A percentile compares a stretch with the other conserved stretches of the same genome.
These are phyloP conservation scores for Wallacemonas sp. DNA, from an alignment of 208 protist species.

Conservation along the genomic window DNA sequence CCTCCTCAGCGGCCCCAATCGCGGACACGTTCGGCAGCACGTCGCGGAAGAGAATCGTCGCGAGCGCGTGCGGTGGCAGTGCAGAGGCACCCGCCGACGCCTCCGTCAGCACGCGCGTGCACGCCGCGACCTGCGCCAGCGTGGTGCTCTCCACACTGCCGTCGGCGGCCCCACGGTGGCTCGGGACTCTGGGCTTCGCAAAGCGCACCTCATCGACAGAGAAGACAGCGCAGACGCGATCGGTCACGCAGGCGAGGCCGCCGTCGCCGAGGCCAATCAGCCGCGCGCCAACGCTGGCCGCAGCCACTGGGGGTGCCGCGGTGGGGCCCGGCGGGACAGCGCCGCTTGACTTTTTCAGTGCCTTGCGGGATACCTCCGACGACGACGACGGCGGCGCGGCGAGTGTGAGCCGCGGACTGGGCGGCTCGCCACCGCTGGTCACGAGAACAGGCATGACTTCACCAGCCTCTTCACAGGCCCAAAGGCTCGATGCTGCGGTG, in stretches of 20 bases:
- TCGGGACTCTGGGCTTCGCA: no score
- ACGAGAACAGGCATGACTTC: constrained; percentile 16
- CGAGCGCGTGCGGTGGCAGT: constrained; percentile 21
- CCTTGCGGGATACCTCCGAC: neutral
- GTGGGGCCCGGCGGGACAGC: neutral
- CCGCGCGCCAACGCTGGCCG: neutral
- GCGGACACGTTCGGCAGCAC: constrained; percentile 52
- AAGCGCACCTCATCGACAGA: neutral
- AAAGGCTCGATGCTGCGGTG: constrained; percentile 34
- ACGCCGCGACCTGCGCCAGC: constrained; percentile 8
- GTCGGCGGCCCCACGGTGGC: no score
- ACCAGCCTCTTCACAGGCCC: constrained; percentile 48
- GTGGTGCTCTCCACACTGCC: neutral
- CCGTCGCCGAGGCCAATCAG: neutral
- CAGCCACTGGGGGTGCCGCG: neutral
- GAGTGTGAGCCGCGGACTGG: neutral
- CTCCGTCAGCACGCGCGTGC: constrained; percentile 30
- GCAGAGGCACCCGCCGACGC: constrained; percentile 10
- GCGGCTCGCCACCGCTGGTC: neutral
- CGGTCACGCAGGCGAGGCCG: neutral
- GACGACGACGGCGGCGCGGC: neutral
- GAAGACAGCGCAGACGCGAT: neutral
- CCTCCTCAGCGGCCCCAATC: constrained; percentile 49
- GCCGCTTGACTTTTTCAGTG: neutral
- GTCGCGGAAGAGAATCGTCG: constrained; percentile 43